phyloP scores from a whole-genome alignment of 2,329 filamentous ascomycete species.

The Colletotrichum sp. region DNA sequence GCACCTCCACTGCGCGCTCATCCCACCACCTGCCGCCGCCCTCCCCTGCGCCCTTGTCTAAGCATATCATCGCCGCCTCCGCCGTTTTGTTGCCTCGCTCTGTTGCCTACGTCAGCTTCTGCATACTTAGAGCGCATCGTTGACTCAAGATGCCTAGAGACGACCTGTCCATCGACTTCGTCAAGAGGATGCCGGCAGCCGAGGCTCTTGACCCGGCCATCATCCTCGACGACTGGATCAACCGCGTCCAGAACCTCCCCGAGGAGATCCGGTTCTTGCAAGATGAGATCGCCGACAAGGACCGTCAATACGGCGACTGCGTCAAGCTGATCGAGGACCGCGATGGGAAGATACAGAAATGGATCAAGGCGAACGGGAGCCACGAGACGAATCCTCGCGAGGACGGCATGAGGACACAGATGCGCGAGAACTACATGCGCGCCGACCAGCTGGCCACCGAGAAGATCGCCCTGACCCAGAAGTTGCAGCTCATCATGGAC shows the following conservation, averaged over 20 bases:
- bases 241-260: conserved; percentile 77
- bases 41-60: not conserved
- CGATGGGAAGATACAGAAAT: conserved; percentile 80
- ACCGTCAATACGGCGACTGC: conserved; percentile 73
- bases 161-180: conserved; percentile 74
- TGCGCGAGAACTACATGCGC: conserved; percentile 70
- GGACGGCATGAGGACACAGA: conserved; percentile 67
- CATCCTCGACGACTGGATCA: conserved; percentile 80
- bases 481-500: conserved; percentile 63
- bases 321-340: conserved; percentile 72
- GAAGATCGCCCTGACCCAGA: conserved; percentile 74
- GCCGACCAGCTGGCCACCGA: conserved; percentile 76
- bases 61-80: not conserved
- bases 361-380: conserved; percentile 78
- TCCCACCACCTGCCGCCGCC: not conserved
- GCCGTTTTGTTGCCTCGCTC: not conserved
- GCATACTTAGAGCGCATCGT: conserved; percentile 35
- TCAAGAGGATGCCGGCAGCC: conserved; percentile 67
- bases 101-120: not conserved
- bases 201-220: conserved; percentile 69
- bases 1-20: not conserved
- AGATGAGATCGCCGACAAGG: conserved; percentile 83
- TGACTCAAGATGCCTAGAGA: conserved; percentile 75
- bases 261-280: conserved; percentile 84
- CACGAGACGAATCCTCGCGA: conserved; percentile 79